Percentiles rank a stretch among this genome's conserved stretches.
Conservation (phyloP, 257 asterid species). For the Solanum chiquidenum region DNA sequence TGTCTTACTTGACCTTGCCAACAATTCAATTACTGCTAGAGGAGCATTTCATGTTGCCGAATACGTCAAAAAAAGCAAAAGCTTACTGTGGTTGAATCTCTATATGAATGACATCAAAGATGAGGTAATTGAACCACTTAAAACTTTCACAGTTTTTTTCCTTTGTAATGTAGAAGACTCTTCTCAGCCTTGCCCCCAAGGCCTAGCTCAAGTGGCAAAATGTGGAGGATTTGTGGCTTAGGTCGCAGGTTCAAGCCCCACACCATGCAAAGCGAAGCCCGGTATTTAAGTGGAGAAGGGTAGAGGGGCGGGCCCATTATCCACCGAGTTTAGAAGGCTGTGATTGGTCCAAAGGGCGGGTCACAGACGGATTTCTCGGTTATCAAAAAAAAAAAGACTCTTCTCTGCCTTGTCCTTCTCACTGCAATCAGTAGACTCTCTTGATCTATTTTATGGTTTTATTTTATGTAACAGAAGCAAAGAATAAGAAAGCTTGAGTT, state of each 20-base stretch:
- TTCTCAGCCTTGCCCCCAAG: background rate
- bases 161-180: background rate
- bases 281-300: no score
- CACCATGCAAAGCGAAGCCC: no score
- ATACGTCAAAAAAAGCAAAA: conserved; percentile 66
- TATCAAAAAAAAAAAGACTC: no score
- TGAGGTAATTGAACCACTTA: conserved; percentile 41
- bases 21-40: conserved; percentile 64
- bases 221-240: no score
- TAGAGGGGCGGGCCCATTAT: no score
- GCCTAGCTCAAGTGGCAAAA: no score
- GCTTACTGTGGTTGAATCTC: conserved; percentile 72
- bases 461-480: background rate
- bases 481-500: background rate
- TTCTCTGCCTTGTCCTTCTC: background rate
- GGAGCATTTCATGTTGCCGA: conserved; percentile 90
- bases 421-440: background rate
- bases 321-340: no score
- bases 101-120: conserved; percentile 91
- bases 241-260: no score
- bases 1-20: conserved; percentile 66
- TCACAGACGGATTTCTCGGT: no score
- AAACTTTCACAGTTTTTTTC: background rate
- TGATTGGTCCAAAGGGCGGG: no score
- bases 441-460: background rate